phyloP scores from a whole-genome alignment of 768 basidiomycete genomes.

The Auriscalpium microsporum region DNA sequence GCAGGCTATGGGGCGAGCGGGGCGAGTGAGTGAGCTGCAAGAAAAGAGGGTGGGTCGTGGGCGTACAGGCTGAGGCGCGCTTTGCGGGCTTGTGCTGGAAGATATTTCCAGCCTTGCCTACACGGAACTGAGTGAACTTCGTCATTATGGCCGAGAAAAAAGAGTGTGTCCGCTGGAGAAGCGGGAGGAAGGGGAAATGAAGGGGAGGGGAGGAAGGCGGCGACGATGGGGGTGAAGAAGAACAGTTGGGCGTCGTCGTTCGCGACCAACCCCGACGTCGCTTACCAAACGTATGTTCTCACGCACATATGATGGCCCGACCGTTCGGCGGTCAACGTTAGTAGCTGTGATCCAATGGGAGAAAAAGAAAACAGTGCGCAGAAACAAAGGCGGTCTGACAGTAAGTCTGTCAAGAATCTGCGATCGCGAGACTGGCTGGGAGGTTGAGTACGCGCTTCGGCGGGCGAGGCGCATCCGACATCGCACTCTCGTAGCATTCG shows the following conservation, averaged over 20 bases:
- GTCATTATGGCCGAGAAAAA: not conserved
- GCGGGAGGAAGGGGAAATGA: slow-evolving; percentile 7
- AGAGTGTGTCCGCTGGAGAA: slow-evolving; percentile 12
- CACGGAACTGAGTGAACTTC: slow-evolving; percentile 3
- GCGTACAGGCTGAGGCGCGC: slow-evolving; percentile 2
- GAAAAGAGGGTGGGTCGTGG: not conserved
- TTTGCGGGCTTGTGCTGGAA: not conserved
- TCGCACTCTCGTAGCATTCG: too few relatives aligned
- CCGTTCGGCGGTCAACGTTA: too few relatives aligned
- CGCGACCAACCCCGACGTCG: too few relatives aligned
- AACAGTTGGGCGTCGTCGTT: not conserved
- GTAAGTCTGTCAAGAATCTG: too few relatives aligned
- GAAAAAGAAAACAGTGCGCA: too few relatives aligned
- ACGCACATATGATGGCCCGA: too few relatives aligned
- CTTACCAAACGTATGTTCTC: too few relatives aligned
- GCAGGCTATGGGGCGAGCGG: slow-evolving; percentile 32
- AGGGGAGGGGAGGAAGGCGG: not conserved
- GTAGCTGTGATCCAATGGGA: too few relatives aligned
- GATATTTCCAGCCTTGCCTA: not conserved
- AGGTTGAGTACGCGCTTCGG: too few relatives aligned
- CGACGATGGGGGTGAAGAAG: not conserved
- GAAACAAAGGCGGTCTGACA: too few relatives aligned
- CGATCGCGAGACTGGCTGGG: too few relatives aligned
- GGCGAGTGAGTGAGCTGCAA: not conserved
- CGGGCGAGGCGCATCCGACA: too few relatives aligned